Percentiles rank a stretch among this genome's conserved stretches.
Evolutionary conservation across 2,329 filamentous ascomycete genomes (phyloP).

Genomic region (Aspergillus pseudonomiae): DNA sequence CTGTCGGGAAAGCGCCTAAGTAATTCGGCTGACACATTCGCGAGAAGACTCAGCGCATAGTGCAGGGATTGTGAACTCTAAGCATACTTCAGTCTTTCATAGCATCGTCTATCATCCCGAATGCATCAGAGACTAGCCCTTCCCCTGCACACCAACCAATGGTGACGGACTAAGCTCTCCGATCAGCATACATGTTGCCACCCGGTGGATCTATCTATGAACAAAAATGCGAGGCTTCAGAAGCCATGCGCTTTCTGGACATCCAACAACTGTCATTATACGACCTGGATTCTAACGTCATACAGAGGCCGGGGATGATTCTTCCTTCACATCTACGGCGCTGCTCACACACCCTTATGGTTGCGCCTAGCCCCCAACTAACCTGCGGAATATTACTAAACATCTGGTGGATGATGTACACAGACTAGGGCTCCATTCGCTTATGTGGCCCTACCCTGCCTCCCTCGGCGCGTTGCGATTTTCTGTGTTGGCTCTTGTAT

Average conservation of each 20-base stretch:
- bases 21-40: neutral
- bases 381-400: neutral
- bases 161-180: neutral
- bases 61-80: neutral
- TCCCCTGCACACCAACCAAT: neutral
- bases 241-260: neutral
- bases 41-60: neutral
- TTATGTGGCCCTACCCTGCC: neutral
- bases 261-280: neutral
- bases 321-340: neutral
- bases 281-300: conserved; percentile 1
- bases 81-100: neutral
- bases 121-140: neutral
- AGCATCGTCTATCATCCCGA: neutral
- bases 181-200: conserved; percentile 4
- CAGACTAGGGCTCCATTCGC: neutral
- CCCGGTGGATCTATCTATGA: neutral
- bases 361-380: neutral
- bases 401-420: neutral
- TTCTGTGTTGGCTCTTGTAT: neutral
- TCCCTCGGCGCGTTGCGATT: neutral
- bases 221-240: too few relatives aligned
- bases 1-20: neutral
- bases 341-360: too few relatives aligned
- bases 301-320: neutral